Percentiles rank a stretch among this genome's conserved stretches.
Evolutionary conservation across 352 stramenopile species (phyloP).

Genomic region (Phytophthora pisi): DNA sequence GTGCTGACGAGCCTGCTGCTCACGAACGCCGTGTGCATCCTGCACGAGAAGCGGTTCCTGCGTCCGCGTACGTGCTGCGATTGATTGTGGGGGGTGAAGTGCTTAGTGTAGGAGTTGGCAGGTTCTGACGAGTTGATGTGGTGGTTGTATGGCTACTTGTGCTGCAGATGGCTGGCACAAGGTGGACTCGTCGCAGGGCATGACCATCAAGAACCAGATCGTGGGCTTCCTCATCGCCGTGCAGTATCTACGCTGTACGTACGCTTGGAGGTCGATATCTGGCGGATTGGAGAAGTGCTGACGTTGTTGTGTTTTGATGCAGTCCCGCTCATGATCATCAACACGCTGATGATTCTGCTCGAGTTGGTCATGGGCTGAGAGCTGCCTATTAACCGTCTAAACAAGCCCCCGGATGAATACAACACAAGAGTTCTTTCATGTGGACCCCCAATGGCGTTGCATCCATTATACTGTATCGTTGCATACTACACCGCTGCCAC

Average conservation of each 20-base stretch:
- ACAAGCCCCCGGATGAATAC: constrained; percentile 12
- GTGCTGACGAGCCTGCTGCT: constrained; percentile 87
- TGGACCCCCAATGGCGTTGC: neutral
- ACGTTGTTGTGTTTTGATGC: constrained; percentile 1
- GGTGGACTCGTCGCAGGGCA: constrained; percentile 78
- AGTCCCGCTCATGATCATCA: constrained; percentile 87
- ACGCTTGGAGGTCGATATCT: neutral
- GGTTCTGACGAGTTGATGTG: neutral
- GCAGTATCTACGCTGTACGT: constrained; percentile 84
- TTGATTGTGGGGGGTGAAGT: too few relatives aligned
- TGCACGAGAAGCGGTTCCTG: constrained; percentile 90
- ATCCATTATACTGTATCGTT: constrained; percentile 1
- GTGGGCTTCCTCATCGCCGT: constrained; percentile 85
- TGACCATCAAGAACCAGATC: constrained; percentile 90
- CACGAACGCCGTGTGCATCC: constrained; percentile 86
- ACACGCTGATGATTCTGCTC: constrained; percentile 81
- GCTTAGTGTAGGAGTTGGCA: neutral
- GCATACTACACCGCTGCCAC: neutral
- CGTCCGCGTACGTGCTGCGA: constrained; percentile 63
- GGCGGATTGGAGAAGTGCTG: neutral
- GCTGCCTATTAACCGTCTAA: neutral
- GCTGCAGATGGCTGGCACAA: constrained; percentile 82
- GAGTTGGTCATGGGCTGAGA: constrained; percentile 78
- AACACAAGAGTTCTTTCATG: constrained; percentile 8
- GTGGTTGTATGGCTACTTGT: neutral